Base-by-base conservation (phyloP, 2,329 filamentous ascomycete genomes). In the Aspergillus phoenicis region DNA sequence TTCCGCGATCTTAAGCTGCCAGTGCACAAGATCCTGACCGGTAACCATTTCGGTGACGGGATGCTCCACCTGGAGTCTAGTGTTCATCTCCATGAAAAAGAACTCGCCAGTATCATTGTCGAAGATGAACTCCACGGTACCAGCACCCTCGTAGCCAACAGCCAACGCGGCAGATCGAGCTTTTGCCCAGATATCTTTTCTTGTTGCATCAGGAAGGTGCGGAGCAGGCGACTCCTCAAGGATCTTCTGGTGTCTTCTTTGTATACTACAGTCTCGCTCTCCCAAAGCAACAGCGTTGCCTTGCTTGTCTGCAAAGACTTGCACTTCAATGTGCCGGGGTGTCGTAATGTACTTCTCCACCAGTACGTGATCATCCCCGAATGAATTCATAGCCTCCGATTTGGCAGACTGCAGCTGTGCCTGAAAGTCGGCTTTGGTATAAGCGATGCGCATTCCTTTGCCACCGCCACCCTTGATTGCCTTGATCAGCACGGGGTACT, bases 51-150 rank as follows among this genome's bases (percentile, higher is more conserved):
- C 90, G 0, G 89, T 98, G 20, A 98, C 95, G 0, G 95, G 95
- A 71, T 99, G 95, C 79, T 99, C 95, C 53, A 99, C 95, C 77
- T 99, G 95, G 20, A 99, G 81, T 55, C 95, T 85, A 0, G 95
- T 89, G 72, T 89, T 89, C 86, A 89, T 89, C 68, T 89, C 87
- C 87, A 89, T 89, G 77, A 89, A 89, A 75, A 87, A 89, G 76
- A 89, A 89, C 47, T 87, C 80, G 39, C 85, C 85, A 3, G 81
- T 83, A 58, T 89, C 87, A 64, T 88, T 89, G 73, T 89, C 87
- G 68, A 89, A 88, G 65, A 89, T 89, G 72, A 89, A 89, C 65
- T 89, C 87, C 0, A 89, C 87, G 0, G 87, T 89, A 5, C 87
- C 87, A 4, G 87, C 87, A 30, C 87, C 87, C 72, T 88, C 85